Percentiles rank a stretch among this genome's conserved stretches.
Conservation (phyloP, 805 yeast genomes). For the Starmerella etchellsii region DNA sequence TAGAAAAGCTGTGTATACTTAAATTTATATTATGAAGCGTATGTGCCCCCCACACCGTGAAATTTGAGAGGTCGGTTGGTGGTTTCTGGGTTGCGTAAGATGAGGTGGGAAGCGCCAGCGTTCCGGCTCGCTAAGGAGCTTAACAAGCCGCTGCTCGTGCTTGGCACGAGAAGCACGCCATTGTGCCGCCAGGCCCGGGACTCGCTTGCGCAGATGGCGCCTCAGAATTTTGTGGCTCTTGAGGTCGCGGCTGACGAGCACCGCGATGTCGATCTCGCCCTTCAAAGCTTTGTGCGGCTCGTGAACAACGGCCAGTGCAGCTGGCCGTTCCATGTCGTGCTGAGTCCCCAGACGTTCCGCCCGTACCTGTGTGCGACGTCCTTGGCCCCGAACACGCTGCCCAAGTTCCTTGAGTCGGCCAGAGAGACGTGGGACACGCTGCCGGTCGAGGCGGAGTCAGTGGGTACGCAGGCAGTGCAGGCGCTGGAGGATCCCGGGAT, state of each 20-base stretch:
- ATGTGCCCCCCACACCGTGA: no score
- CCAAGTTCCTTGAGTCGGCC: slow-evolving; percentile 25
- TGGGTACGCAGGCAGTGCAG: slow-evolving; percentile 21
- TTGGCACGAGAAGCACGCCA: no score
- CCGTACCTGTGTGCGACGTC: slow-evolving; percentile 32
- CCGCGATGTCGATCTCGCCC: slow-evolving; percentile 32
- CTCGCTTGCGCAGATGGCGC: no score
- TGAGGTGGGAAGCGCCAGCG: slow-evolving; percentile 25
- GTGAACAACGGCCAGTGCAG: slow-evolving; percentile 29
- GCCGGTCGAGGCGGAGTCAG: slow-evolving; percentile 21
- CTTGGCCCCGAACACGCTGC: slow-evolving; percentile 25
- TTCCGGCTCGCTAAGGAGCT: slow-evolving; percentile 23
- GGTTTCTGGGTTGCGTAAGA: no score
- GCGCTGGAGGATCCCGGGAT: slow-evolving; percentile 14
- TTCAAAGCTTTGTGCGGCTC: slow-evolving; percentile 29
- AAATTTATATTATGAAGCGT: no score
- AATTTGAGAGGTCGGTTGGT: no score
- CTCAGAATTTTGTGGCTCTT: no score
- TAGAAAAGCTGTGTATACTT: no score
- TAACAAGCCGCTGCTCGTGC: slow-evolving; percentile 28
- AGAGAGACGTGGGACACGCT: slow-evolving; percentile 25
- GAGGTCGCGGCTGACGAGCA: slow-evolving; percentile 24
- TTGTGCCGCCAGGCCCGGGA: slow-evolving; percentile 24
- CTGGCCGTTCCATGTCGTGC: slow-evolving; percentile 32
- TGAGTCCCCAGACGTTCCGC: slow-evolving; percentile 26